These are phyloP conservation scores for Rhizoclosmatium globosum DNA, from an alignment of 192 early-diverging fungal species.

Conservation along the genomic window DNA sequence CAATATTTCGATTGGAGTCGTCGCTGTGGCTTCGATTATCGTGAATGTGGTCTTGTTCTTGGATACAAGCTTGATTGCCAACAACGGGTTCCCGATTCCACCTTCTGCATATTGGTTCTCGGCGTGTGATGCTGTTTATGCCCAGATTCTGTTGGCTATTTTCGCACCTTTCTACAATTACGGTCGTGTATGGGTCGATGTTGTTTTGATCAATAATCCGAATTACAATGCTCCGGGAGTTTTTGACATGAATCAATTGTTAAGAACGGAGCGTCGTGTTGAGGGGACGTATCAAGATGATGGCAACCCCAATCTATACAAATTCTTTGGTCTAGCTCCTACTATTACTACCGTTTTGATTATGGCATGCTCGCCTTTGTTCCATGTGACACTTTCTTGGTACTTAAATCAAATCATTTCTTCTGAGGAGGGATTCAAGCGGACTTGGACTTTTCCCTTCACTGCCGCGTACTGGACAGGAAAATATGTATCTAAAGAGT, in stretches of 20 bases:
- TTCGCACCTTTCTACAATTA: slow-evolving; percentile 41
- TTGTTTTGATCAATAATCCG: slow-evolving; percentile 25
- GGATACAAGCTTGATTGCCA: background rate
- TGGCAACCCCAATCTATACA: background rate
- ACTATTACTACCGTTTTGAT: slow-evolving; percentile 2
- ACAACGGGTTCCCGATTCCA: background rate
- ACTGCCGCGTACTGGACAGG: slow-evolving; percentile 37
- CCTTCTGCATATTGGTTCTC: slow-evolving; percentile 28
- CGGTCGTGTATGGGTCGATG: slow-evolving; percentile 27
- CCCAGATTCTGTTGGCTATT: slow-evolving; percentile 27
- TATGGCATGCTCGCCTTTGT: slow-evolving; percentile 13
- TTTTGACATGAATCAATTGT: slow-evolving; percentile 26
- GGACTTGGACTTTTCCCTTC: slow-evolving; percentile 66
- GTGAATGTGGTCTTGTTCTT: slow-evolving; percentile 27
- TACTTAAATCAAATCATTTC: slow-evolving; percentile 66
- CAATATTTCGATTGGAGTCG: slow-evolving; percentile 31
- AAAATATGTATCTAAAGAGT: background rate
- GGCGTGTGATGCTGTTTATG: slow-evolving; percentile 26
- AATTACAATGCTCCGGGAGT: background rate
- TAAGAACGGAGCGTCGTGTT: background rate
- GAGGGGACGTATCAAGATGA: background rate
- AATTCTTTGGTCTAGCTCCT: background rate
- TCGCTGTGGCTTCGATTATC: slow-evolving; percentile 6
- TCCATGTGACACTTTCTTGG: slow-evolving; percentile 56
- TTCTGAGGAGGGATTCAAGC: slow-evolving; percentile 68